Evolutionary conservation across 73 alveolate genomes (phyloP).

Genomic region (Tetrahymena borealis): DNA sequence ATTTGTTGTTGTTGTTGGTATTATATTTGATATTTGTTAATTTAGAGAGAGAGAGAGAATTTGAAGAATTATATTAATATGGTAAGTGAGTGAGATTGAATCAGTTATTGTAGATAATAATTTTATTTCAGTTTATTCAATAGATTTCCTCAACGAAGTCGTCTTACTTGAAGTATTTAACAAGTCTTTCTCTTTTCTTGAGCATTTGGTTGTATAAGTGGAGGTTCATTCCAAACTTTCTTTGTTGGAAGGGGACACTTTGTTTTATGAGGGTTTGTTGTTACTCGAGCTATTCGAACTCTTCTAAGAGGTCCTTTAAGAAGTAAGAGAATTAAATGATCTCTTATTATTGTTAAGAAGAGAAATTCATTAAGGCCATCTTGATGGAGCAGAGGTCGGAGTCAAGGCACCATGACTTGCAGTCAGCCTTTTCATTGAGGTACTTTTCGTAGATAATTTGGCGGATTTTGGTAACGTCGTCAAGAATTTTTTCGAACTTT

Average conservation of each 20-base stretch:
- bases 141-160: neutral
- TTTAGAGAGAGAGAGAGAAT: too few relatives aligned
- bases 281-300: neutral
- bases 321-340: neutral
- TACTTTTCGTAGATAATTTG: neutral
- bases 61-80: too few relatives aligned
- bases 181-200: neutral
- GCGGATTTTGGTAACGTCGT: neutral
- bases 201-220: neutral
- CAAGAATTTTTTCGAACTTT: neutral
- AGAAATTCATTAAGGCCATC: neutral
- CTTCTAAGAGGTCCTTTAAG: neutral
- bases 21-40: too few relatives aligned
- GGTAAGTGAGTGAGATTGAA: too few relatives aligned
- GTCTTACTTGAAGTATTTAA: neutral
- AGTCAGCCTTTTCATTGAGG: neutral
- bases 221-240: neutral
- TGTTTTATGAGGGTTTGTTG: neutral
- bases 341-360: neutral
- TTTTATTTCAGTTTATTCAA: too few relatives aligned
- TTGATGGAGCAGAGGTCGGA: neutral
- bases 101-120: too few relatives aligned
- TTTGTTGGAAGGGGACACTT: neutral
- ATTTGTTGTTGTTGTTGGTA: too few relatives aligned
- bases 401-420: slow-evolving; percentile 2